Evolutionary conservation across 1,139 yeast species (phyloP).

Genomic region (Magnusiomyces magnusii): DNA sequence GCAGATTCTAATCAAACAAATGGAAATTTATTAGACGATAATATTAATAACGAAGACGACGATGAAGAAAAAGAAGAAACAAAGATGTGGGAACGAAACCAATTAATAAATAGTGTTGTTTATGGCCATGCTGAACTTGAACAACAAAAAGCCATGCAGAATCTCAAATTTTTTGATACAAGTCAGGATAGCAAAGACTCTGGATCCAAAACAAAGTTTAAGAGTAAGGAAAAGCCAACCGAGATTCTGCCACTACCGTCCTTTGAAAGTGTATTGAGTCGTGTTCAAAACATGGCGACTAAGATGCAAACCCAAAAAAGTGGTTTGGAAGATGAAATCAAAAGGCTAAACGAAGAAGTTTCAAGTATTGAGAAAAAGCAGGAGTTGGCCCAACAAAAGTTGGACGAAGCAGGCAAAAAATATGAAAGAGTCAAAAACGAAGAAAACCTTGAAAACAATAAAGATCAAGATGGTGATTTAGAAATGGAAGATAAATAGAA

Average conservation of each 20-base stretch:
- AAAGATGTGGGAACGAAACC: constrained; percentile 18
- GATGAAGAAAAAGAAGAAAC: constrained; percentile 8
- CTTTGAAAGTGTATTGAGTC: neutral
- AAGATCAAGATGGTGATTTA: neutral
- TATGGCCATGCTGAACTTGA: constrained; percentile 3
- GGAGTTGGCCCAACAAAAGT: neutral
- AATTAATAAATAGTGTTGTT: constrained; percentile 7
- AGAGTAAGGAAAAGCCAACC: neutral
- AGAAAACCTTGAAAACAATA: neutral
- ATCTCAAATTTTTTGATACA: neutral
- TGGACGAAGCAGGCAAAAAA: neutral
- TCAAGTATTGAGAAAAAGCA: constrained; percentile 14
- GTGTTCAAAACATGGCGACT: neutral
- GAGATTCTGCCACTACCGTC: constrained; percentile 1
- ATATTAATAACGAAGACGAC: neutral
- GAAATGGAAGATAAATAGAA: neutral
- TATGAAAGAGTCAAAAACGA: neutral
- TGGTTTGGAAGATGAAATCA: constrained; percentile 6
- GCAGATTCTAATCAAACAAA: neutral
- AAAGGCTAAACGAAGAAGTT: constrained; percentile 11
- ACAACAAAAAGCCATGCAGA: neutral
- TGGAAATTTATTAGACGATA: neutral
- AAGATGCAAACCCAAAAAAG: neutral
- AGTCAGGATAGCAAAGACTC: neutral
- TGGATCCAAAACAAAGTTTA: neutral